Percentiles rank a stretch among this genome's conserved stretches.
Conservation (phyloP, 1,284 basidiomycete species). For the Fistulinella cinereoalba region DNA sequence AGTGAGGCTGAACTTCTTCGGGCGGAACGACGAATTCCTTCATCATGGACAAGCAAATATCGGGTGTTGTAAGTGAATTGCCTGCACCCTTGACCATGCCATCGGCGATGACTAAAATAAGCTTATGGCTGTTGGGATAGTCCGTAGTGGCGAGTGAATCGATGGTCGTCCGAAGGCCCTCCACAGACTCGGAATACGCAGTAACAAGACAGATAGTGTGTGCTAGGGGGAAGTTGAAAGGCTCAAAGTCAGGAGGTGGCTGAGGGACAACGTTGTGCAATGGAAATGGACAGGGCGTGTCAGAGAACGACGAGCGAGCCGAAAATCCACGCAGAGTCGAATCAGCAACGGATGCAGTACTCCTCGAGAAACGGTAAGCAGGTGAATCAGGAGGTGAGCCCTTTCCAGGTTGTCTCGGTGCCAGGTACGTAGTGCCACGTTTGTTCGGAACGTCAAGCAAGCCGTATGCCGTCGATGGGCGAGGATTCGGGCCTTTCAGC, state of each 20-base stretch:
- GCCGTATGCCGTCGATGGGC: conserved; percentile 77
- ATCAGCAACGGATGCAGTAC: conserved; percentile 73
- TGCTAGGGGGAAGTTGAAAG: conserved; percentile 93
- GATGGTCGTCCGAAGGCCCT: conserved; percentile 94
- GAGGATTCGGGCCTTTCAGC: conserved; percentile 56
- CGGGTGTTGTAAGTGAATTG: conserved; percentile 85
- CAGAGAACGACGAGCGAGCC: conserved; percentile 49
- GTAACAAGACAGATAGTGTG: conserved; percentile 97
- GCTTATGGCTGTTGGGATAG: conserved; percentile 97
- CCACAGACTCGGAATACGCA: conserved; percentile 96
- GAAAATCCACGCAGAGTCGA: conserved; percentile 27
- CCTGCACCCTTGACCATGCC: conserved; percentile 98
- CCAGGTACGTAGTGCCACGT: conserved; percentile 60
- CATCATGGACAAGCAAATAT: conserved; percentile 97
- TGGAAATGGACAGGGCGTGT: conserved; percentile 88
- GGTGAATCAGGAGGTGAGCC: conserved; percentile 76
- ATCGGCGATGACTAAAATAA: conserved; percentile 95
- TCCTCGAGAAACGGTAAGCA: conserved; percentile 71
- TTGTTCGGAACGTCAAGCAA: conserved; percentile 66
- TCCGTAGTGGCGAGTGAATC: conserved; percentile 98
- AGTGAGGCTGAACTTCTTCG: conserved; percentile 89
- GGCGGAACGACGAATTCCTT: conserved; percentile 86
- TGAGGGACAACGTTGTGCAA: conserved; percentile 89
- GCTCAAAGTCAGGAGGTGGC: conserved; percentile 87
- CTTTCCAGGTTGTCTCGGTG: conserved; percentile 42